A percentile compares a stretch with the other conserved stretches of the same genome.
phyloP scores from a whole-genome alignment of 108 stramenopile genomes.

The Seminavis robusta region DNA sequence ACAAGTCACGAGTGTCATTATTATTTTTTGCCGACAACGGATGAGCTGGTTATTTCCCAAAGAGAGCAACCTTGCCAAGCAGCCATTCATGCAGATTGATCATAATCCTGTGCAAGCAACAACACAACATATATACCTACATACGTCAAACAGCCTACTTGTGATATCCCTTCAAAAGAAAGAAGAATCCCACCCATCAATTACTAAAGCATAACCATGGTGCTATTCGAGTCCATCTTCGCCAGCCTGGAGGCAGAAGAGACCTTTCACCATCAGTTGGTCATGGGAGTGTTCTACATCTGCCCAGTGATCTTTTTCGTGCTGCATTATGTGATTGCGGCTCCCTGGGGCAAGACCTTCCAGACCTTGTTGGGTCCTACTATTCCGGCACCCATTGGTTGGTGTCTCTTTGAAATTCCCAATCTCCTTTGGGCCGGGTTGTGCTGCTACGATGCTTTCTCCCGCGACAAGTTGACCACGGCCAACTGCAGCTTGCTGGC shows the following conservation, averaged over 20 bases:
- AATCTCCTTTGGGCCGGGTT: constrained; percentile 57
- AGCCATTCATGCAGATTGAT: too few species aligned
- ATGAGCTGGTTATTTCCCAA: too few species aligned
- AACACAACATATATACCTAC: too few species aligned
- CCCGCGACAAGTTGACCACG: constrained; percentile 1
- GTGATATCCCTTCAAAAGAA: too few species aligned
- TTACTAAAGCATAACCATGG: too few species aligned
- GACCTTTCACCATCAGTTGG: neutral
- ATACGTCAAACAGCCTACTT: too few species aligned
- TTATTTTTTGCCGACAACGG: too few species aligned
- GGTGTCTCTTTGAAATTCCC: constrained; percentile 73
- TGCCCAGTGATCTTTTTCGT: constrained; percentile 4
- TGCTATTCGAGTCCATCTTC: too few species aligned
- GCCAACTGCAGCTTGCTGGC: constrained; percentile 52
- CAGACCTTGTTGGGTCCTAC: constrained; percentile 45
- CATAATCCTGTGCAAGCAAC: too few species aligned
- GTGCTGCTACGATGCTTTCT: constrained; percentile 23
- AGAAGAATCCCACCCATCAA: too few species aligned
- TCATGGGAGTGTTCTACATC: neutral
- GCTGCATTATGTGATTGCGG: neutral
- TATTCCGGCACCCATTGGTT: constrained; percentile 40
- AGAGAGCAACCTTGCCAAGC: too few species aligned
- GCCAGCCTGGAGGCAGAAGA: constrained; percentile 4
- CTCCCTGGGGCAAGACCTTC: constrained; percentile 1
- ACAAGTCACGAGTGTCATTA: too few species aligned